Base-by-base conservation (phyloP, 495 filamentous ascomycete species). In the Neurospora sp. region DNA sequence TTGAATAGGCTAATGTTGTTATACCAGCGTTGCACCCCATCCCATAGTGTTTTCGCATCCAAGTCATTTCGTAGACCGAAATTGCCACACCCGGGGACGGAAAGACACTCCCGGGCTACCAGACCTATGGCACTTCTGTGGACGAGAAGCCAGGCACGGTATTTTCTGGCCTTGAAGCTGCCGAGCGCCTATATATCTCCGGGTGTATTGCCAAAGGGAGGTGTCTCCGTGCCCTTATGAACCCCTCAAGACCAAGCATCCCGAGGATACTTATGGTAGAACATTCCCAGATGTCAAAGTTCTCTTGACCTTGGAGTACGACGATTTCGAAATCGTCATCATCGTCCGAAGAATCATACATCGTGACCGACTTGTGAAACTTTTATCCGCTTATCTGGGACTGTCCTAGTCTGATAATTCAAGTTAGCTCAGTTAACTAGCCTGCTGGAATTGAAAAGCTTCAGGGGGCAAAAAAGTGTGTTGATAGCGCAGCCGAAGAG, bases 1-100 rank as follows among this genome's bases (percentile, higher is more conserved):
- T 3, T 2, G 1, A 0, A 0, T 31, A 27, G 12, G 1, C 1
- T 0, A 8, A 65, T 65, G 10, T 65, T 1, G 7, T 7, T 16
- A 65, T 65, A 65, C 53, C 27, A 65, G 10, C 27, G 27, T 37
- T 65, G 53, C 6, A 35, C 3, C 27, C 0, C 3, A 18, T 65
- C 53, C 53, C 27, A 65, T 65, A 65, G 2, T 8, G 8, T 1
- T 65, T 65, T 65, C 2, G 53, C 0, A 35, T 65, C 53, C 27
- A 4, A 35, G 22, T 16, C 0, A 27, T 27, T 27, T 27, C 22
- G 22, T 27, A 27, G 22, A 27, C 22, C 22, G 22, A 27, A 27
- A 27, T 27, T 27, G 22, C 22, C 5, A 2, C 12, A 35, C 12
- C 53, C 14, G 22, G 1, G 27, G 6, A 61, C 4, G 7, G 0